Evolutionary conservation across 1,284 basidiomycete genomes (phyloP).

Genomic region (Leccinum proliferum): DNA sequence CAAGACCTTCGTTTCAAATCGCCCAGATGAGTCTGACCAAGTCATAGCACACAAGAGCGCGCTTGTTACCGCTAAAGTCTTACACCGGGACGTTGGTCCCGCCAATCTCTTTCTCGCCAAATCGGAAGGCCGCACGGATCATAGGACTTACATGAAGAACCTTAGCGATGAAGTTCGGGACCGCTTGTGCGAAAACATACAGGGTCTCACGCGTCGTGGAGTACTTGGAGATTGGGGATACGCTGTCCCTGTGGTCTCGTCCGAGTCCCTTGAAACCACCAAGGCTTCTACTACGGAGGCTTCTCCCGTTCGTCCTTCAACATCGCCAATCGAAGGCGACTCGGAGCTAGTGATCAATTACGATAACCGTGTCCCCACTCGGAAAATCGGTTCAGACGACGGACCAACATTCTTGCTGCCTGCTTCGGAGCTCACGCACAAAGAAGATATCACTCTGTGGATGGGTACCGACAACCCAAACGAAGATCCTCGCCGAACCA

Average conservation of each 20-base stretch:
- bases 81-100: not conserved
- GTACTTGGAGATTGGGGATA: not conserved
- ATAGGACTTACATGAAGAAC: not conserved
- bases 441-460: slow-evolving; percentile 4
- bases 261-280: not conserved
- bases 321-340: not conserved
- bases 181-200: not conserved
- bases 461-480: slow-evolving; percentile 4
- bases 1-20: not conserved
- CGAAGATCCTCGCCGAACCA: not conserved
- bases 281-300: not conserved
- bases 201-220: not conserved
- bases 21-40: not conserved
- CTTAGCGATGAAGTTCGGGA: not conserved
- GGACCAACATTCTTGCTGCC: not conserved
- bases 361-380: not conserved
- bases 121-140: not conserved
- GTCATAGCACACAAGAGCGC: not conserved
- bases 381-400: not conserved
- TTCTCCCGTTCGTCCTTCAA: not conserved
- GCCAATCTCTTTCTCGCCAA: not conserved
- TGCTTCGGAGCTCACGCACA: not conserved
- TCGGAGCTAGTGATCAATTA: not conserved
- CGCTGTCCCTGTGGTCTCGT: not conserved
- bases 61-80: not conserved